Evolutionary conservation across 225 moss, liverwort and hornwort species (phyloP).

Genomic region (Polytrichum formosum): DNA sequence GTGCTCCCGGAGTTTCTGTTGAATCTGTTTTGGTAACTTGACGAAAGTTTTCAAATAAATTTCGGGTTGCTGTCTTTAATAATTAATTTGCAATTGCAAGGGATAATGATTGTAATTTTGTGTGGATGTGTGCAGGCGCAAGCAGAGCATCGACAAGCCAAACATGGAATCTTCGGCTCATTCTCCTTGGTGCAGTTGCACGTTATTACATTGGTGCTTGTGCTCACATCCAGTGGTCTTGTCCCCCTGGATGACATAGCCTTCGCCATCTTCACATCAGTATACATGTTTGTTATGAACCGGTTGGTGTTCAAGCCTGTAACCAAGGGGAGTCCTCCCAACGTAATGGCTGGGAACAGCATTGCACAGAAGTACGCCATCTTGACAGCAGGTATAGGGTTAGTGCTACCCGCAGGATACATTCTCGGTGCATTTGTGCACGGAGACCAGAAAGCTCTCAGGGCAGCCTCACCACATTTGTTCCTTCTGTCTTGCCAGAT

Average conservation of each 20-base stretch:
- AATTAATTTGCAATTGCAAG: not conserved
- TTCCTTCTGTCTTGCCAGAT: conserved; percentile 48
- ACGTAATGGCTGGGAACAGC: conserved; percentile 12
- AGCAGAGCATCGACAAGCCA: conserved; percentile 25
- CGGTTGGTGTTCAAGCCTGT: conserved; percentile 26
- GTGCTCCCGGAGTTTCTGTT: too few species aligned
- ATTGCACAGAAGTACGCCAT: conserved; percentile 19
- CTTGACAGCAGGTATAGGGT: conserved; percentile 26
- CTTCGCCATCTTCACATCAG: conserved; percentile 26
- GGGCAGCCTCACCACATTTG: conserved; percentile 41
- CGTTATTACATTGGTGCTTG: conserved; percentile 30
- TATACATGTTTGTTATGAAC: conserved; percentile 39
- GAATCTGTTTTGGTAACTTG: too few species aligned
- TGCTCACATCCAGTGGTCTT: conserved; percentile 29
- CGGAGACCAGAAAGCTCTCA: conserved; percentile 39
- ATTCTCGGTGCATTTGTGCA: conserved; percentile 38
- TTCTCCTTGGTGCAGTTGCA: conserved; percentile 40
- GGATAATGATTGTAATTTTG: not conserved
- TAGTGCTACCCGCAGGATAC: conserved; percentile 43
- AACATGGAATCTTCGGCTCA: conserved; percentile 25
- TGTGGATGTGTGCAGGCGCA: conserved; percentile 17
- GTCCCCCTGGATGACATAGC: conserved; percentile 39
- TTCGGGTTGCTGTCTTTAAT: too few species aligned
- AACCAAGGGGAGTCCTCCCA: conserved; percentile 21
- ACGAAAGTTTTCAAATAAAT: too few species aligned